A percentile compares a stretch with the other conserved stretches of the same genome.
Evolutionary conservation across 768 basidiomycete genomes (phyloP).

Genomic region (Amanita fuliginea): DNA sequence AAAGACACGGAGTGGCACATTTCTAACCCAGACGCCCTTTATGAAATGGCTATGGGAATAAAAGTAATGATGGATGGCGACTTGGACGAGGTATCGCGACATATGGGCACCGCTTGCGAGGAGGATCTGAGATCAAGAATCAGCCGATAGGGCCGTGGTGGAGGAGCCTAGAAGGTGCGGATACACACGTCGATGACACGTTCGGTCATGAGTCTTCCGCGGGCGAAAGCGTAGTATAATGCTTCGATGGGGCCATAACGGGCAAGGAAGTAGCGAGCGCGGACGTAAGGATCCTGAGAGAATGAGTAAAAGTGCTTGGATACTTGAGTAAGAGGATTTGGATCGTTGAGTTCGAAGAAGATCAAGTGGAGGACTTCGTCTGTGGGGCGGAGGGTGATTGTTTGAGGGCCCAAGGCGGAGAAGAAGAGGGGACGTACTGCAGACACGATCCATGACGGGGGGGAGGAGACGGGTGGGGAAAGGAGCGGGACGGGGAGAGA

Average conservation of each 20-base stretch:
- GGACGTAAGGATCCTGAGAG: conserved; percentile 64
- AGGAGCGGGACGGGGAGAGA: conserved; percentile 7
- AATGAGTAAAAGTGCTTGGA: conserved; percentile 51
- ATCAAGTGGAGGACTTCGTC: conserved; percentile 65
- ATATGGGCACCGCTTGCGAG: conserved; percentile 66
- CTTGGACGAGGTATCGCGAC: conserved; percentile 70
- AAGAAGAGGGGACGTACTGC: conserved; percentile 29
- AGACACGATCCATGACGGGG: conserved; percentile 49
- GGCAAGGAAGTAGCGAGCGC: conserved; percentile 67
- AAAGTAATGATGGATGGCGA: conserved; percentile 73
- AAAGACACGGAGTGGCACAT: conserved; percentile 49
- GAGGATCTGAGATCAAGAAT: conserved; percentile 41
- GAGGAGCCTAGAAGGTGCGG: conserved; percentile 9
- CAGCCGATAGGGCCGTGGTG: conserved; percentile 9
- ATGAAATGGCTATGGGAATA: conserved; percentile 63
- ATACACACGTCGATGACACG: conserved; percentile 59
- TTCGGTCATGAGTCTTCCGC: conserved; percentile 54
- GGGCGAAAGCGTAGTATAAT: conserved; percentile 63
- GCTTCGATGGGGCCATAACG: conserved; percentile 65
- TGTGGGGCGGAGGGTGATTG: conserved; percentile 12
- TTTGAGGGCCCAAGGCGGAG: conserved; percentile 4
- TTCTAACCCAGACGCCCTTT: conserved; percentile 66
- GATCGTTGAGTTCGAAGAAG: conserved; percentile 62
- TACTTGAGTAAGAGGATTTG: conserved; percentile 42
- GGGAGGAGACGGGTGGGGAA: conserved; percentile 10